Evolutionary conservation across 192 early-diverging fungal genomes (phyloP).

Genomic region (Coemansia sp.): DNA sequence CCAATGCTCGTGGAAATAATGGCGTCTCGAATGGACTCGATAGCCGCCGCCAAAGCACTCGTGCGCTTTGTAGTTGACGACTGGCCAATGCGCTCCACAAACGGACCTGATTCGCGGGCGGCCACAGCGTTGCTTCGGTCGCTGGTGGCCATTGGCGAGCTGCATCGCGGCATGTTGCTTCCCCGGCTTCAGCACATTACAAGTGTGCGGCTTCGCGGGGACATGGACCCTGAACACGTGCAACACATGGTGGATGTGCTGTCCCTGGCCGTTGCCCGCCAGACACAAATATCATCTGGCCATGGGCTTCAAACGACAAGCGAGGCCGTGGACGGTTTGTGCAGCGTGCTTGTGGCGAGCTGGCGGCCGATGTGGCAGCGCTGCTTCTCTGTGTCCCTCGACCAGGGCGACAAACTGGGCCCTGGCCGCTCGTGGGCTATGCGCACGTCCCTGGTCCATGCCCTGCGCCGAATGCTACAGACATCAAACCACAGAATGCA

Average conservation of each 20-base stretch:
- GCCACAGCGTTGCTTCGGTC: slow-evolving; percentile 26
- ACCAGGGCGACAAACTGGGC: slow-evolving; percentile 8
- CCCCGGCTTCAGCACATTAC: slow-evolving; percentile 15
- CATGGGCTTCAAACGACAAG: neutral
- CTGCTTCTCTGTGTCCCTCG: slow-evolving; percentile 18
- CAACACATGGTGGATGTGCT: slow-evolving; percentile 28
- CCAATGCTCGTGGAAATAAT: slow-evolving; percentile 40
- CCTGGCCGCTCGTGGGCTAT: slow-evolving; percentile 7
- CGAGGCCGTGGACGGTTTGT: slow-evolving; percentile 24
- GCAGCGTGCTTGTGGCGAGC: slow-evolving; percentile 15
- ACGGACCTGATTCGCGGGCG: neutral
- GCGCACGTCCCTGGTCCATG: slow-evolving; percentile 14
- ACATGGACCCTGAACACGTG: neutral
- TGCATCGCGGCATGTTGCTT: slow-evolving; percentile 16
- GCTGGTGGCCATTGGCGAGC: slow-evolving; percentile 35
- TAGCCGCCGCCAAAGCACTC: slow-evolving; percentile 12
- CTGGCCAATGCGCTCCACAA: slow-evolving; percentile 21
- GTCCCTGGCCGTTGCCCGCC: slow-evolving; percentile 12
- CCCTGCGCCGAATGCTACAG: slow-evolving; percentile 3
- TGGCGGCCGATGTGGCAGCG: slow-evolving; percentile 38
- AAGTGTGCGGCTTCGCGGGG: neutral
- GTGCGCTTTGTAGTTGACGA: slow-evolving; percentile 14
- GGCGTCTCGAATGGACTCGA: slow-evolving; percentile 23
- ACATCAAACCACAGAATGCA: slow-evolving; percentile 1
- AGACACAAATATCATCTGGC: neutral